These are phyloP conservation scores for Austropuccinia psidii DNA, from an alignment of 1,284 basidiomycete genomes.

Conservation along the genomic window DNA sequence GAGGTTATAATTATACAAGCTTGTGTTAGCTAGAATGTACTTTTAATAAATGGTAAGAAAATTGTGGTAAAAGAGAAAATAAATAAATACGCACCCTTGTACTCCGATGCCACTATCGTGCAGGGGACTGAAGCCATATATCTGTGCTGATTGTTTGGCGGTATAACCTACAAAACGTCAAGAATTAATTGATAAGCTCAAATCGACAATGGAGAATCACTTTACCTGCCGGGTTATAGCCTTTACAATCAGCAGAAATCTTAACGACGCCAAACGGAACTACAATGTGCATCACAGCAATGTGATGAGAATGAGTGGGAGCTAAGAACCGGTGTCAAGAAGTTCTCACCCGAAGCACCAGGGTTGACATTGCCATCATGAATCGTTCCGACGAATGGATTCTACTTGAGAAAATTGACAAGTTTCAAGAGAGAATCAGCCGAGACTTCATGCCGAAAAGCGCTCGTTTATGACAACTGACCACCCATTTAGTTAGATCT, in stretches of 20 bases:
- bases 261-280: conserved; percentile 44
- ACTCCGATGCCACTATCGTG: conserved; percentile 55
- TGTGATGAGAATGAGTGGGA: too few species aligned
- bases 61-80: too few species aligned
- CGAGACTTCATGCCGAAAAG: too few species aligned
- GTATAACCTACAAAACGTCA: background rate
- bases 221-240: conserved; percentile 43
- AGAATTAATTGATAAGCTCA: background rate
- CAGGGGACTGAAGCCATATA: conserved; percentile 52
- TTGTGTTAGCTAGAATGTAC: too few species aligned
- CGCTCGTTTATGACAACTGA: too few species aligned
- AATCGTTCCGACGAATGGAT: background rate
- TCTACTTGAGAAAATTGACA: background rate
- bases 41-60: too few species aligned
- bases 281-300: too few species aligned
- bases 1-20: background rate
- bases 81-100: background rate
- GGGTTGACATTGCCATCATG: background rate
- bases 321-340: background rate
- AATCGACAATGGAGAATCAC: background rate
- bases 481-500: too few species aligned
- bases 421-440: too few species aligned
- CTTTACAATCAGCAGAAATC: conserved; percentile 38
- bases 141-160: background rate
- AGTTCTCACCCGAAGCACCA: background rate